Evolutionary conservation across 1,284 basidiomycete genomes (phyloP).

Genomic region (Hortiboletus rubellus): DNA sequence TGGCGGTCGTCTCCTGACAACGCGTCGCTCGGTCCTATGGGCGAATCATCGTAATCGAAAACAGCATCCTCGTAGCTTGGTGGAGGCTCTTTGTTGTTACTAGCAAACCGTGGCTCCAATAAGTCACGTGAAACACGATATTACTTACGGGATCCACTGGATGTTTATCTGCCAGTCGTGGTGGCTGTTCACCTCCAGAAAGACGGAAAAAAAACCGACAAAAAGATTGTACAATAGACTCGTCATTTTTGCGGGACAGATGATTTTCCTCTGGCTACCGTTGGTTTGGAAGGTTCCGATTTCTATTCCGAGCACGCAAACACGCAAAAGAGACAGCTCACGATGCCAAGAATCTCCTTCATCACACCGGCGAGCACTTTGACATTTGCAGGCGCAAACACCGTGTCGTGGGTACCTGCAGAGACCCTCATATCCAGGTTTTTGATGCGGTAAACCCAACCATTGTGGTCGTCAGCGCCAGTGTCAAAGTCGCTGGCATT

Average conservation of each 20-base stretch:
- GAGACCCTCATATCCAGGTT: slow-evolving; percentile 29
- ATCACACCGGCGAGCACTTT: slow-evolving; percentile 31
- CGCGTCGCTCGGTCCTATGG: background rate
- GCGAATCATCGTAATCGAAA: background rate
- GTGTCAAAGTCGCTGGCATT: slow-evolving; percentile 34
- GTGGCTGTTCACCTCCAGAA: background rate
- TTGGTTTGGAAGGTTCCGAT: slow-evolving; percentile 1
- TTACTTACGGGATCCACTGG: slow-evolving; percentile 3
- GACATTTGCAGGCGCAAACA: slow-evolving; percentile 34
- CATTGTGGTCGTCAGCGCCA: slow-evolving; percentile 33
- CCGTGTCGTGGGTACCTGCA: slow-evolving; percentile 30
- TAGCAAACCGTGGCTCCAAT: background rate
- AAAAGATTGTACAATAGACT: background rate
- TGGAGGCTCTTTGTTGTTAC: slow-evolving; percentile 4
- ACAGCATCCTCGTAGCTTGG: slow-evolving; percentile 20
- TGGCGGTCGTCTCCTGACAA: background rate
- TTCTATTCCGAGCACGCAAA: background rate
- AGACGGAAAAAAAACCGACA: too few species aligned
- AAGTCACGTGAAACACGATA: background rate
- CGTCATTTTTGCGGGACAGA: background rate
- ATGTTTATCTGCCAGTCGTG: slow-evolving; percentile 1
- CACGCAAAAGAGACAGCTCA: slow-evolving; percentile 3
- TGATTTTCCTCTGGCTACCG: slow-evolving; percentile 5
- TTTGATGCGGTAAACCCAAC: slow-evolving; percentile 30
- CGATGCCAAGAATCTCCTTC: slow-evolving; percentile 26